Evolutionary conservation across 2,329 filamentous ascomycete species (phyloP), one percentile per base, ranked within the genome.

Genomic region (Colletotrichum sidae): DNA sequence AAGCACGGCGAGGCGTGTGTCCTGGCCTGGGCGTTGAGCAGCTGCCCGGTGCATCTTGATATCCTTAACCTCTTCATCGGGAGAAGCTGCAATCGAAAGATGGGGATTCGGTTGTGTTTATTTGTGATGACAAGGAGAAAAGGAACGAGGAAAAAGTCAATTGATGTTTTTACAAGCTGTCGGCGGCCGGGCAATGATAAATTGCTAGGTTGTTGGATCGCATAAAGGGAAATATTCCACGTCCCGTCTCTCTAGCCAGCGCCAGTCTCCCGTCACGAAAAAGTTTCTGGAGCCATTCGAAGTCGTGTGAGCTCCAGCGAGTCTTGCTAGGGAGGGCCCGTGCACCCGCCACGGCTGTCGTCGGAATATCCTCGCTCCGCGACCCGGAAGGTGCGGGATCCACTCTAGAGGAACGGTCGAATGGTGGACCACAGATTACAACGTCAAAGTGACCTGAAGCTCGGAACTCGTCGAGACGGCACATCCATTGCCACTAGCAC

Each of bases 11-110:
- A 65, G 59, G 66, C 51, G 47, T 64, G 49, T 45, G 58, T 50
- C 62, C 67, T 60, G 50, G 65, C 49, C 54, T 74, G 77, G 71
- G 77, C 74, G 62, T 74, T 74, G 71, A 80, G 76, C 73, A 80
- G 70, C 71, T 78, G 78, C 73, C 78, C 75, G 72, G 76, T 76
- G 74, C 77, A 80, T 78, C 73, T 75, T 73, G 78, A 73, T 68
- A 75, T 70, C 72, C 78, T 77, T 78, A 79, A 72, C 73, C 79
- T 76, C 78, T 78, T 81, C 79, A 81, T 81, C 67, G 71, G 63
- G 62, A 44, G 42, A 17, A 39, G 11, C n/a, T 9, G 47, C 37
- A 17, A 9, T 33, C 13, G 61, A 25, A 25, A 5, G 25, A 25
- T 25, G 44, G 35, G 69, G 35, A 44, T 13, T n/a, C 41, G 41